A percentile compares a stretch with the other conserved stretches of the same genome.
phyloP scores from a whole-genome alignment of 169 alveolate genomes.

The Plasmodium coatneyi region DNA sequence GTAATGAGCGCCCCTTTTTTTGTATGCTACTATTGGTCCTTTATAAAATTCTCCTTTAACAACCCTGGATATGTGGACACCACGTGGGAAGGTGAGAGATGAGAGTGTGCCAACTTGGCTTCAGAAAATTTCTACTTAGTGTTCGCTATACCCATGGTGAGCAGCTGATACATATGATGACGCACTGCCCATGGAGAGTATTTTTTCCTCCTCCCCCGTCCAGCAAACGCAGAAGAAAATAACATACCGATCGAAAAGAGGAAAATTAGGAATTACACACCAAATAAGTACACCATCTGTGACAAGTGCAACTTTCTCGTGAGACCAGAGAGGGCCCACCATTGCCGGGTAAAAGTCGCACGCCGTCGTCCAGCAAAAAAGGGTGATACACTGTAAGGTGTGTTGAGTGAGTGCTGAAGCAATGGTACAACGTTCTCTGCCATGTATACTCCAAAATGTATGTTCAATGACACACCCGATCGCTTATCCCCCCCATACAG shows the following conservation, averaged over 20 bases:
- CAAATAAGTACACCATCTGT: conserved; percentile 55
- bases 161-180: neutral
- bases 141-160: neutral
- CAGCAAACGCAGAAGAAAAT: conserved; percentile 63
- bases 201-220: neutral
- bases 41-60: conserved; percentile 19
- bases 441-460: neutral
- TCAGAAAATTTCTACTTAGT: neutral
- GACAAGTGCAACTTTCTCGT: conserved; percentile 57
- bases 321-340: conserved; percentile 70
- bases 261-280: conserved; percentile 55
- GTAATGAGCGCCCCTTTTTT: conserved; percentile 35
- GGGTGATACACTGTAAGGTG: neutral
- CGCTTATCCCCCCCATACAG: neutral
- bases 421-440: neutral
- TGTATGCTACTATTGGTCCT: conserved; percentile 60
- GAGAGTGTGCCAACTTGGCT: neutral
- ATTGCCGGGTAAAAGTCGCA: conserved; percentile 50
- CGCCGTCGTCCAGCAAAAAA: neutral
- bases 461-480: neutral
- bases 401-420: too few relatives aligned
- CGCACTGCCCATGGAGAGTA: neutral
- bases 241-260: conserved; percentile 45
- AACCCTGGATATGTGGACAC: conserved; percentile 63
- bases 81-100: conserved; percentile 58